These are phyloP conservation scores for Xanthoparmelia taractica DNA, from an alignment of 495 filamentous ascomycete species.

Conservation along the genomic window DNA sequence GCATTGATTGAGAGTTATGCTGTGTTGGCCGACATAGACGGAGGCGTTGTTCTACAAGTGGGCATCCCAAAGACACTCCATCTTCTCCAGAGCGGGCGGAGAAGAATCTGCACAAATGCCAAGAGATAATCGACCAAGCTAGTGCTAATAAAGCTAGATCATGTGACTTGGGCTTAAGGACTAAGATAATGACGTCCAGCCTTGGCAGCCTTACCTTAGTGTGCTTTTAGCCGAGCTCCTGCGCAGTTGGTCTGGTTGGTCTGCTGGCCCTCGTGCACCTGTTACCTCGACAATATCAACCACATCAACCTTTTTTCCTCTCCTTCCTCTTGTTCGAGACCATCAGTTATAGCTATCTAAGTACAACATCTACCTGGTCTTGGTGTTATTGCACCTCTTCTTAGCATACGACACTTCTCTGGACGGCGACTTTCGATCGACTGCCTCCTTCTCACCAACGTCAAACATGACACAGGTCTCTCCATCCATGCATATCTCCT, in stretches of 20 bases:
- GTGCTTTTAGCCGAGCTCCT: background rate
- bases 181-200: background rate
- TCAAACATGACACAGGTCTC: constrained; percentile 18
- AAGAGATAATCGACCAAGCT: background rate
- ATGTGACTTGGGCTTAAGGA: background rate
- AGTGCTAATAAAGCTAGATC: background rate
- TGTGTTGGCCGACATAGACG: too few species aligned
- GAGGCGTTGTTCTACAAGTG: too few species aligned
- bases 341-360: too few species aligned
- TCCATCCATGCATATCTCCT: constrained; percentile 13
- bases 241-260: too few species aligned
- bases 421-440: background rate
- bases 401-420: background rate
- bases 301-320: background rate
- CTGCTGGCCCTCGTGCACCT: too few species aligned
- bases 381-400: background rate
- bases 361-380: background rate
- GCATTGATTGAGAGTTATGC: too few species aligned
- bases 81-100: background rate
- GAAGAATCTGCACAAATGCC: background rate
- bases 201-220: too few species aligned
- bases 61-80: too few species aligned
- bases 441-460: background rate
- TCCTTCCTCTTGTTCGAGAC: background rate
- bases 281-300: background rate